phyloP scores from a whole-genome alignment of 495 filamentous ascomycete species.

The Hypoxylon trugodes region DNA sequence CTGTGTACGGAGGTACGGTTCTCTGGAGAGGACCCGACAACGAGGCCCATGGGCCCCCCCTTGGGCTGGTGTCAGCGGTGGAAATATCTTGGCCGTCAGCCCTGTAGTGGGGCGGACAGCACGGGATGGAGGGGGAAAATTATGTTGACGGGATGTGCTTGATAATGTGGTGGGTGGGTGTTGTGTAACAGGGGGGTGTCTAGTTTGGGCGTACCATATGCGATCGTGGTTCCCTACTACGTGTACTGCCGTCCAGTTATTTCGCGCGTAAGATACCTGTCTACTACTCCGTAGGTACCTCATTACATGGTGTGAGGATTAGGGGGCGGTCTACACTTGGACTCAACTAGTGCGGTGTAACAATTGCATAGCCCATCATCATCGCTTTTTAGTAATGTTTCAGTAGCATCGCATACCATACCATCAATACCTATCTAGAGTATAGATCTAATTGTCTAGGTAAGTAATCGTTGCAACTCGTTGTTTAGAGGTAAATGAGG shows the following conservation, averaged over 20 bases:
- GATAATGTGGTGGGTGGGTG: constrained; percentile 21
- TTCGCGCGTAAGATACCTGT: constrained; percentile 13
- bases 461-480: neutral
- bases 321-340: constrained; percentile 28
- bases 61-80: constrained; percentile 28
- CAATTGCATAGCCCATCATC: constrained; percentile 34
- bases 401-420: constrained; percentile 22
- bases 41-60: constrained; percentile 13
- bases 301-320: constrained; percentile 2
- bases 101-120: constrained; percentile 24
- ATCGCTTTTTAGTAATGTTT: constrained; percentile 15
- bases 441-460: neutral
- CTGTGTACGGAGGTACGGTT: constrained; percentile 25
- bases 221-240: constrained; percentile 26
- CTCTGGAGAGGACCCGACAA: constrained; percentile 15
- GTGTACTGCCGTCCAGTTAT: constrained; percentile 12
- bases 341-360: constrained; percentile 18
- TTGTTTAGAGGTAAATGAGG: neutral
- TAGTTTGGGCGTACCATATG: constrained; percentile 5
- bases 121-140: constrained; percentile 26
- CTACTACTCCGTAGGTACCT: too few species aligned
- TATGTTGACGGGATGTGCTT: constrained; percentile 30
- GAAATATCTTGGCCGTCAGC: constrained; percentile 30
- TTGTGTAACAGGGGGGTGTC: constrained; percentile 3
- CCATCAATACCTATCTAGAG: constrained; percentile 1